These are phyloP conservation scores for Microsporum canis DNA, from an alignment of 2,329 filamentous ascomycete species.

Conservation along the genomic window DNA sequence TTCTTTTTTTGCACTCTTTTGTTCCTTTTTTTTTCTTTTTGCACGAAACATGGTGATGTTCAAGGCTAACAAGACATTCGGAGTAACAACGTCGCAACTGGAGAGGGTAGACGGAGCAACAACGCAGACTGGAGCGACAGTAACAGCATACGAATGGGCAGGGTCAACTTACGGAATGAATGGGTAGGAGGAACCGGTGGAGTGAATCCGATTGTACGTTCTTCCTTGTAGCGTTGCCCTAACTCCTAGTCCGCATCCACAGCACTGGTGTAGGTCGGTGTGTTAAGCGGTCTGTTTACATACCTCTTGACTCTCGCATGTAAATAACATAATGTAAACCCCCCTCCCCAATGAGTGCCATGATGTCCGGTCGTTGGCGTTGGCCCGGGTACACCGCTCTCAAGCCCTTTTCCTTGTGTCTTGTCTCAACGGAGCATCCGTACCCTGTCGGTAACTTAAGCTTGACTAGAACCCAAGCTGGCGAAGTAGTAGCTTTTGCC, in stretches of 20 bases:
- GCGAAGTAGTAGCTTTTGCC: background rate
- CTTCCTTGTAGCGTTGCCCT: background rate
- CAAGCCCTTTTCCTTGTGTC: background rate
- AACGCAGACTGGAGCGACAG: background rate
- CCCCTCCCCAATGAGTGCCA: background rate
- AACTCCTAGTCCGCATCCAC: background rate
- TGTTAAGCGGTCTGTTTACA: slow-evolving; percentile 1
- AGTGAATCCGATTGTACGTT: background rate
- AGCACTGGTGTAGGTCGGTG: background rate
- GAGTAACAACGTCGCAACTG: background rate
- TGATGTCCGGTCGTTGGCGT: background rate
- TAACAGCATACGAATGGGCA: too few relatives aligned
- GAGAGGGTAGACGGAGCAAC: background rate
- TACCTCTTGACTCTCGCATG: background rate
- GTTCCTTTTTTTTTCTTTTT: background rate
- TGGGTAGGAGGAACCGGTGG: background rate
- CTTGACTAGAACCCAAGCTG: background rate
- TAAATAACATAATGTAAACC: background rate
- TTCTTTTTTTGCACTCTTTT: background rate
- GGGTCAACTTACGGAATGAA: background rate
- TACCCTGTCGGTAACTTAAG: background rate
- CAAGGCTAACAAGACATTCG: background rate
- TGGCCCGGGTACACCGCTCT: slow-evolving; percentile 2
- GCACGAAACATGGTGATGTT: background rate
- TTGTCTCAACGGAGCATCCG: background rate